Percentiles rank a stretch among this genome's conserved stretches.
Evolutionary conservation across 2,329 filamentous ascomycete genomes (phyloP).

Genomic region (Neonectria magnoliae): DNA sequence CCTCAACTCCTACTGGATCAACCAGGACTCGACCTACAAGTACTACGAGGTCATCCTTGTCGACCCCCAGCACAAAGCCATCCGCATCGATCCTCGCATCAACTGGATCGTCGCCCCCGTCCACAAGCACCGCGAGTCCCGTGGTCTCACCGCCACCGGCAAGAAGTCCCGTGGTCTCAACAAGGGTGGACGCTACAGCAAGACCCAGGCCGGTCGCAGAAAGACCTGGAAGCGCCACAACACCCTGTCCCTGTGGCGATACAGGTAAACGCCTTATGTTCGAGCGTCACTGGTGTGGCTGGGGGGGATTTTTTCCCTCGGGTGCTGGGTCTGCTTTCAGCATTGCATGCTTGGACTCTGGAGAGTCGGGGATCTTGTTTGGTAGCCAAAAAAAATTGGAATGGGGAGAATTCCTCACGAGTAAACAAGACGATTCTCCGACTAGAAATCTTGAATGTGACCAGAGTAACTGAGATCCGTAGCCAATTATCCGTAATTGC

Average conservation of each 20-base stretch:
- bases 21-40: constrained; percentile 99
- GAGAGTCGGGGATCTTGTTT: constrained; percentile 45
- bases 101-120: constrained; percentile 99
- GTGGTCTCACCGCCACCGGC: constrained; percentile 97
- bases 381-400: constrained; percentile 46
- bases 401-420: constrained; percentile 45
- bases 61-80: constrained; percentile 99
- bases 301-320: constrained; percentile 36
- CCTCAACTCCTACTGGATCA: constrained; percentile 99
- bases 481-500: no score
- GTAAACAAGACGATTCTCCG: constrained; percentile 41
- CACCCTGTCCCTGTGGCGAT: constrained; percentile 98
- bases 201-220: constrained; percentile 94
- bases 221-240: constrained; percentile 99
- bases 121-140: constrained; percentile 99
- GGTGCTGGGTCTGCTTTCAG: constrained; percentile 45
- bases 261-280: constrained; percentile 72
- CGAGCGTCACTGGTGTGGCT: constrained; percentile 25
- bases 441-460: constrained; percentile 21
- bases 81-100: constrained; percentile 98
- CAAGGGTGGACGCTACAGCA: constrained; percentile 99
- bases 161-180: constrained; percentile 99
- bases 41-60: constrained; percentile 99
- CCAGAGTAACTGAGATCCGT: background rate
- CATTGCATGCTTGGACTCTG: constrained; percentile 46